Evolutionary conservation across 1,284 basidiomycete species (phyloP), one percentile per base, ranked within the genome.

Genomic region (Ganoderma meredithae): DNA sequence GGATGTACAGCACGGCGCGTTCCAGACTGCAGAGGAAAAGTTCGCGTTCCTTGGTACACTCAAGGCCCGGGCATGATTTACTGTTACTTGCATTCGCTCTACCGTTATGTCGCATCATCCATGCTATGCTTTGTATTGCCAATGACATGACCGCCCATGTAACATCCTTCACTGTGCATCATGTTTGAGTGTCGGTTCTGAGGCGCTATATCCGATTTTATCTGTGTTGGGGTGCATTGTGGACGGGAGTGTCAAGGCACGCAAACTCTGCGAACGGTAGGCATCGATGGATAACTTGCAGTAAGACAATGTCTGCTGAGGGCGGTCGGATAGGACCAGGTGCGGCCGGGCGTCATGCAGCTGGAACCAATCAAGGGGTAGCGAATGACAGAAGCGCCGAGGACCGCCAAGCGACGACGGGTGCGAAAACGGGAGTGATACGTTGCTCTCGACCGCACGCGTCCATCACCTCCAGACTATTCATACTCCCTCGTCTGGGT

Each of bases 1-100:
- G 65, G n/a, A 27, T 63, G 72, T 80, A 63, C 78, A 95, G 90
- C 95, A 97, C 79, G 95, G 95, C 76, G 90, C 93, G 60, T 97
- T 96, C 95, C 97, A 98, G 88, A 97, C 96, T 62, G 86, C 88
- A 83, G 95, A 94, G 83, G 97, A 99, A 92, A 97, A 97, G 90
- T 86, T 88, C 75, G 90, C 95, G 79, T 98, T 98, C 91, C 81
- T 97, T 81, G 97, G 97, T 82, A 90, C 92, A 78, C 93, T 95
- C 91, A 95, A 94, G 85, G 86, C 86, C 80, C 87, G 86, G 77
- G 87, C 86, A 81, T 93, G 81, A 78, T 66, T 71, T 63, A 19
- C 64, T 64, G 12, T 49, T 73, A 66, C 70, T 65, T 65, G 70
- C 60, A 69, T 68, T 60, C 63, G 68, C 64, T 62, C 62, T 74